A percentile compares a stretch with the other conserved stretches of the same genome.
Conservation (phyloP, 129 eudicot genomes). For the Centrapalus pauciflorus region DNA sequence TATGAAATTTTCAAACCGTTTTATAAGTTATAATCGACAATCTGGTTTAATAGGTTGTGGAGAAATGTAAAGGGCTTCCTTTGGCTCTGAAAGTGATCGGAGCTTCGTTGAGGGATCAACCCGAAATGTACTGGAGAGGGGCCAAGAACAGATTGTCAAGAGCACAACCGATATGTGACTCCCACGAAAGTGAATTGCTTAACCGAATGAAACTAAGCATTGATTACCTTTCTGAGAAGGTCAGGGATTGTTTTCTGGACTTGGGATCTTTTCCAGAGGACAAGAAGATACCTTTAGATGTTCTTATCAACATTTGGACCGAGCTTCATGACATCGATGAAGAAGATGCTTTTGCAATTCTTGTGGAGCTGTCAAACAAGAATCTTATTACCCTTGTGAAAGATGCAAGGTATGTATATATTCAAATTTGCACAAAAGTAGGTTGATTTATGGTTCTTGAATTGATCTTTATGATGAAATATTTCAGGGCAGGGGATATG, state of each 20-base stretch:
- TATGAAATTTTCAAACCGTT: neutral
- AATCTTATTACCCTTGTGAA: slow-evolving; percentile 76
- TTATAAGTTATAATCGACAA: neutral
- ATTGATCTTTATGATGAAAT: slow-evolving; percentile 3
- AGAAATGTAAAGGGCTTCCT: slow-evolving; percentile 85
- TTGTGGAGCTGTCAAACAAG: slow-evolving; percentile 80
- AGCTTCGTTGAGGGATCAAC: slow-evolving; percentile 72
- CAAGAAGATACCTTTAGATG: slow-evolving; percentile 76
- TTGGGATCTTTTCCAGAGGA: slow-evolving; percentile 87
- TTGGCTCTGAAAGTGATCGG: slow-evolving; percentile 94
- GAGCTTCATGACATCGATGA: slow-evolving; percentile 80
- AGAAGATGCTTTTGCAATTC: slow-evolving; percentile 69
- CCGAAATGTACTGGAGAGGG: slow-evolving; percentile 72
- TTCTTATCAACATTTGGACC: slow-evolving; percentile 85
- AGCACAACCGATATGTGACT: slow-evolving; percentile 65
- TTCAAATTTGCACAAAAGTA: neutral
- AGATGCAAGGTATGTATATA: slow-evolving; percentile 51
- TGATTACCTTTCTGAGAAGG: slow-evolving; percentile 54
- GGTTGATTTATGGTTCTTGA: neutral
- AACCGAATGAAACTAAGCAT: slow-evolving; percentile 76
- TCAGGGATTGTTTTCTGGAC: slow-evolving; percentile 76
- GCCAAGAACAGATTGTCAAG: slow-evolving; percentile 61
- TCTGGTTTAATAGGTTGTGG: slow-evolving; percentile 50
- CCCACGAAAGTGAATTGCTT: slow-evolving; percentile 71
- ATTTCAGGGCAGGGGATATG: slow-evolving; percentile 67